Evolutionary conservation across 257 asterid species (phyloP), one percentile per base, ranked within the genome.

Genomic region (Plantago elongata): DNA sequence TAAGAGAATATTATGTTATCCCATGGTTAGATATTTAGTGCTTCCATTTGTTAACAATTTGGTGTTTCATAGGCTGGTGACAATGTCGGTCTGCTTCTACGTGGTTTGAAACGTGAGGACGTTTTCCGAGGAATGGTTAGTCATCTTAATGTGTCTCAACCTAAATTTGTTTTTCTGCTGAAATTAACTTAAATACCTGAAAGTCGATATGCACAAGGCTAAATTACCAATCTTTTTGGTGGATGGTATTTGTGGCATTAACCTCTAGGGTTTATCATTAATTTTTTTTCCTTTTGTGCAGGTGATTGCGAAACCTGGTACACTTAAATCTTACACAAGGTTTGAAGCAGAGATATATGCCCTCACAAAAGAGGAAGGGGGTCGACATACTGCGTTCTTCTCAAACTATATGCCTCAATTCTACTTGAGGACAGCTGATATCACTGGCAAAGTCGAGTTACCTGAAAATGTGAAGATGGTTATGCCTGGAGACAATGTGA

Each of bases 391-490:
- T 11, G 96, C 99, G 40, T 93, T 93, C 71, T 87, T 93, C 79
- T 85, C 97, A 61, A 93, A 93, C 69, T 93, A 93, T 70, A 84
- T 78, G 69, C 99, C 99, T 68, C 99, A 93, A 48, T 93, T 93
- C 73, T 93, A 93, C 89, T 22, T 93, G 94, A 81, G 99, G 75
- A 93, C 99, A 14, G 99, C 97, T n/a, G 99, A 93, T 69, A 79
- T 93, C 69, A 93, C 96, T 38, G 99, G 99, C 61, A 93, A 85
- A 73, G 97, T 93, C 40, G 95, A 93, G 75, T 76, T 93, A 74
- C 99, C 99, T 1, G 96, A 87, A 79, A 88, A 82, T 62, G 97
- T 94, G 58, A 94, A 90, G 90, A 94, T 94, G 99, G 99, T 94
- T 71, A 94, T 94, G 99, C 99, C 99, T 0, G 99, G 99, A 54